Percentiles rank a stretch among this genome's conserved stretches.
Conservation (phyloP, 495 filamentous ascomycete species). For the Sordaria brevicollis region DNA sequence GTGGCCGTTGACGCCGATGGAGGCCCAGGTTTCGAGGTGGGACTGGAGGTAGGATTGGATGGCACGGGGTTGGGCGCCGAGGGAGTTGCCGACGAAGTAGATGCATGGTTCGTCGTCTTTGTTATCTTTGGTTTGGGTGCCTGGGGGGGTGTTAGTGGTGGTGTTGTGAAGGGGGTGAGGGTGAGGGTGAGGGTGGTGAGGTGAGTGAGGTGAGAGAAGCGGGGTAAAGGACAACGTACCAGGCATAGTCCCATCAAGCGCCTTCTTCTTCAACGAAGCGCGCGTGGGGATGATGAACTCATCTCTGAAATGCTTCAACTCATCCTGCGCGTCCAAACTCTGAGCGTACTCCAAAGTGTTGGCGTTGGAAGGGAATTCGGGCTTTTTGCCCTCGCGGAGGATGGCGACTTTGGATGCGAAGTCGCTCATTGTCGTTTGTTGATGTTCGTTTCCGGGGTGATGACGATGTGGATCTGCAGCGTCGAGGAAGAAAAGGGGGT, state of each 20-base stretch:
- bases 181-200: not conserved
- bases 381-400: conserved; percentile 8
- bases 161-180: too few species aligned
- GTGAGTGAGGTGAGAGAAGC: not conserved
- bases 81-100: conserved; percentile 89
- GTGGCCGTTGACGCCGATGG: conserved; percentile 81
- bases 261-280: conserved; percentile 51
- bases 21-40: conserved; percentile 77
- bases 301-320: conserved; percentile 51
- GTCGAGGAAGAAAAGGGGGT: not conserved
- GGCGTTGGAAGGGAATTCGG: conserved; percentile 8
- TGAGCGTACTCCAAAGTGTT: conserved; percentile 10
- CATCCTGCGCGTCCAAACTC: conserved; percentile 55
- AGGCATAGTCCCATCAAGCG: conserved; percentile 32
- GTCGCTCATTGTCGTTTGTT: not conserved
- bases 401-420: not conserved
- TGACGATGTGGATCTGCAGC: not conserved
- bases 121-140: not conserved
- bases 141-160: too few species aligned
- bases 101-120: conserved; percentile 42
- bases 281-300: conserved; percentile 79
- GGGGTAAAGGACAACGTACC: conserved; percentile 13
- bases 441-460: not conserved
- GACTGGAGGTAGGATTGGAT: conserved; percentile 55
- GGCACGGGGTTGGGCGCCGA: conserved; percentile 72